phyloP scores from a whole-genome alignment of 169 alveolate genomes.

The Plasmodium gallinaceum region DNA sequence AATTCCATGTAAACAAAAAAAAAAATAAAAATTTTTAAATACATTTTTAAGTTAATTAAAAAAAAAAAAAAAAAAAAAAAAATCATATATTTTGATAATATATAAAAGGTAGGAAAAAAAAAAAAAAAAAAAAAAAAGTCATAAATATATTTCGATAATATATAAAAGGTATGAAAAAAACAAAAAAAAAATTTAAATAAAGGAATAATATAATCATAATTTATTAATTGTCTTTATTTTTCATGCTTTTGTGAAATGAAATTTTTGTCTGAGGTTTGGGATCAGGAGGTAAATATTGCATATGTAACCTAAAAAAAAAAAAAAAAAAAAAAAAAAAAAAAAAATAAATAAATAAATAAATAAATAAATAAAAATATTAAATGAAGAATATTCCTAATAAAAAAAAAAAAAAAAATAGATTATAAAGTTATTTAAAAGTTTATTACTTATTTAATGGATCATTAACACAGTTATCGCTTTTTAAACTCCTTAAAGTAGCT shows the following conservation, averaged over 20 bases:
- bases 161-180: too few species aligned
- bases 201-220: neutral
- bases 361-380: neutral
- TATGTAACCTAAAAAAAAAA: constrained; percentile 32
- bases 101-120: too few species aligned
- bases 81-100: too few species aligned
- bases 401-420: too few species aligned
- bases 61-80: too few species aligned
- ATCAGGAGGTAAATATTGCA: constrained; percentile 73
- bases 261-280: constrained; percentile 75
- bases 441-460: constrained; percentile 54
- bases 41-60: too few species aligned
- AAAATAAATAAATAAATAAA: neutral
- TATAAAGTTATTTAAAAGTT: neutral
- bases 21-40: too few species aligned
- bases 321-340: neutral
- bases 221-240: constrained; percentile 4
- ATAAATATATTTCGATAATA: too few species aligned
- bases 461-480: constrained; percentile 25
- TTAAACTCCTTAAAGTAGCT: constrained; percentile 28
- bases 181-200: too few species aligned
- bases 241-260: constrained; percentile 45
- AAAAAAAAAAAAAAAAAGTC: too few species aligned
- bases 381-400: too few species aligned
- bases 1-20: too few species aligned